A percentile compares a stretch with the other conserved stretches of the same genome.
These are phyloP conservation scores for Rubia peregrina DNA, from an alignment of 305 asterid genomes.

Conservation along the genomic window DNA sequence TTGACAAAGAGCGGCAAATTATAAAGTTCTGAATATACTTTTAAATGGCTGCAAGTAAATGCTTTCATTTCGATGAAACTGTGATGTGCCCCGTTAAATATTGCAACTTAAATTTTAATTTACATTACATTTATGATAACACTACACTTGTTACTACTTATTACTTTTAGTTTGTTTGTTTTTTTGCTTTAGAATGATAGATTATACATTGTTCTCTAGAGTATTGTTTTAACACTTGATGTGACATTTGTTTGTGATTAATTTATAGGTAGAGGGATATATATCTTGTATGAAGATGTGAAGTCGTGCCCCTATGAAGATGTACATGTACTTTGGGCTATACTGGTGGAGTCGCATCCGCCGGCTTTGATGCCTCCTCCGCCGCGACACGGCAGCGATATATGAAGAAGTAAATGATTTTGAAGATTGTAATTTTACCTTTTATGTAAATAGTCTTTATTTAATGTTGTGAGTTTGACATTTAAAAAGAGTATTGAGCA, in stretches of 20 bases:
- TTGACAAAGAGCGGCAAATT: no score
- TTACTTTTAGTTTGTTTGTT: no score
- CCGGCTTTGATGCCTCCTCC: slow-evolving; percentile 50
- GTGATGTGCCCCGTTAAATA: background rate
- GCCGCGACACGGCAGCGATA: slow-evolving; percentile 31
- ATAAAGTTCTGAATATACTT: no score
- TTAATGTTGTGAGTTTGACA: slow-evolving; percentile 19
- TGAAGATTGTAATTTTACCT: slow-evolving; percentile 14
- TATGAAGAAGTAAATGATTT: background rate
- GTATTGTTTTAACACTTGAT: no score
- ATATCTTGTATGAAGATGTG: slow-evolving; percentile 90
- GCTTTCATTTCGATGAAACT: background rate
- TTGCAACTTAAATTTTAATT: background rate
- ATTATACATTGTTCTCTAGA: no score
- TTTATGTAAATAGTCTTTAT: slow-evolving; percentile 41
- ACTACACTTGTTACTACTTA: no score
- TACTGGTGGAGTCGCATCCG: slow-evolving; percentile 78
- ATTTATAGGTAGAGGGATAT: slow-evolving; percentile 72
- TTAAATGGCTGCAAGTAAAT: background rate
- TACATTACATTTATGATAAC: no score
- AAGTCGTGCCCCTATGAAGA: slow-evolving; percentile 95
- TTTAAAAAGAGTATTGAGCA: slow-evolving; percentile 18
- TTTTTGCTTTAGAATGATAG: no score
- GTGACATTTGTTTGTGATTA: background rate
- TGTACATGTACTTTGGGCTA: slow-evolving; percentile 91